phyloP scores from a whole-genome alignment of 768 basidiomycete species.

The Boletus sp. region DNA sequence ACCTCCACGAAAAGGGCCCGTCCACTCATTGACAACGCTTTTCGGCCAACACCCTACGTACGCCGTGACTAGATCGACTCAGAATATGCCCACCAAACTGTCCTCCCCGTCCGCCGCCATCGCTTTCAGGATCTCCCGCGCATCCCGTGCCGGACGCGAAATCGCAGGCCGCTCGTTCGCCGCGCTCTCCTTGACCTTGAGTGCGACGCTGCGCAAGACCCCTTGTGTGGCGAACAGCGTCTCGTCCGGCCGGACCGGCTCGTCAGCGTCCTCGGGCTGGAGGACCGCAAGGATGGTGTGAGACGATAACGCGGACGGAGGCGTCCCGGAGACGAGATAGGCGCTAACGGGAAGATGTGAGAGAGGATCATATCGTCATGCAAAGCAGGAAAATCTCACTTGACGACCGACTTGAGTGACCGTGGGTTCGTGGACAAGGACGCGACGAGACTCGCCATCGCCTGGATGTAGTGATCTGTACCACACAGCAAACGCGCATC shows the following conservation, averaged over 20 bases:
- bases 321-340: slow-evolving; percentile 65
- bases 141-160: slow-evolving; percentile 77
- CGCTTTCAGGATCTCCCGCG: slow-evolving; percentile 61
- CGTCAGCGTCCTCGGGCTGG: slow-evolving; percentile 41
- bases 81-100: slow-evolving; percentile 27
- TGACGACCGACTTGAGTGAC: slow-evolving; percentile 60
- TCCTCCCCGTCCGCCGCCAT: slow-evolving; percentile 27
- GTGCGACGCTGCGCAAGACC: slow-evolving; percentile 58
- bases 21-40: neutral
- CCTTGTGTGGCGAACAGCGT: slow-evolving; percentile 64
- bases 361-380: neutral
- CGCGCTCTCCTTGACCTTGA: slow-evolving; percentile 69
- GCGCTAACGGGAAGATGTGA: slow-evolving; percentile 38
- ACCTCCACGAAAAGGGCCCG: too few species aligned
- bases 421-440: slow-evolving; percentile 62
- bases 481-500: neutral
- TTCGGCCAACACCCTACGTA: neutral
- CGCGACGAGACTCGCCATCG: slow-evolving; percentile 59
- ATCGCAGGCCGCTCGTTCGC: slow-evolving; percentile 69
- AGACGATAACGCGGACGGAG: slow-evolving; percentile 59
- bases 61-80: neutral
- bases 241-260: slow-evolving; percentile 14
- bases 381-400: slow-evolving; percentile 42
- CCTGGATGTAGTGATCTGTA: slow-evolving; percentile 66
- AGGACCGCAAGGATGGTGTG: slow-evolving; percentile 59